phyloP scores from a whole-genome alignment of 331 rosid species.

The Malus hybrid region DNA sequence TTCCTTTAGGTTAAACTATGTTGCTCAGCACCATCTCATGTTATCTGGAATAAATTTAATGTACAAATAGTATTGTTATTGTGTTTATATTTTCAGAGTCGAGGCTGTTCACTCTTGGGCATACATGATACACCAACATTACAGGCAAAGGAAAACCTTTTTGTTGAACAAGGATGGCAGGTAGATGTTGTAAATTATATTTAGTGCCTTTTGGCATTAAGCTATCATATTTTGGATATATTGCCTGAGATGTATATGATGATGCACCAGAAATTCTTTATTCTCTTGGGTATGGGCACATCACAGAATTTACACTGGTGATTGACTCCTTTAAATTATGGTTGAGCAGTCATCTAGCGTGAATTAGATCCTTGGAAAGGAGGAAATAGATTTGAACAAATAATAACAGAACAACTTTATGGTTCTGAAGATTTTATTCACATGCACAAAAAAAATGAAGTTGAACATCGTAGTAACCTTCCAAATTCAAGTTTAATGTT shows the following conservation, averaged over 20 bases:
- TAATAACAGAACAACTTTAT: not conserved
- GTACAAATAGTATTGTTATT: conserved; percentile 6
- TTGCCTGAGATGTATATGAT: not conserved
- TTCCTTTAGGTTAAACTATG: not conserved
- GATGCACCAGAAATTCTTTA: not conserved
- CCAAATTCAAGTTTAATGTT: not conserved
- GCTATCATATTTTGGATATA: not conserved
- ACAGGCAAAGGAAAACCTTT: conserved; percentile 69
- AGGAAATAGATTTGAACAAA: not conserved
- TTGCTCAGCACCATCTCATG: not conserved
- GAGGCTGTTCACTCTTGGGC: conserved; percentile 85
- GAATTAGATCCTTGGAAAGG: not conserved
- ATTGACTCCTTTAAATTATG: not conserved
- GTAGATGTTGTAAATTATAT: conserved; percentile 23
- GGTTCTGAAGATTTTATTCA: not conserved
- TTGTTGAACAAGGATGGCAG: conserved; percentile 96
- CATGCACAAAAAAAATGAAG: not conserved
- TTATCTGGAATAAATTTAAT: not conserved
- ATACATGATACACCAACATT: conserved; percentile 85
- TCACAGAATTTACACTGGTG: not conserved
- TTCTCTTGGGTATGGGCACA: not conserved
- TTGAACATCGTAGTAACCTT: not conserved
- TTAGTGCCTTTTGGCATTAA: not conserved
- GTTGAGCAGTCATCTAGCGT: not conserved
- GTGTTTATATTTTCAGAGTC: conserved; percentile 49